Conservation (phyloP, 2,329 filamentous ascomycete genomes). For the Lachnum nothofagi region DNA sequence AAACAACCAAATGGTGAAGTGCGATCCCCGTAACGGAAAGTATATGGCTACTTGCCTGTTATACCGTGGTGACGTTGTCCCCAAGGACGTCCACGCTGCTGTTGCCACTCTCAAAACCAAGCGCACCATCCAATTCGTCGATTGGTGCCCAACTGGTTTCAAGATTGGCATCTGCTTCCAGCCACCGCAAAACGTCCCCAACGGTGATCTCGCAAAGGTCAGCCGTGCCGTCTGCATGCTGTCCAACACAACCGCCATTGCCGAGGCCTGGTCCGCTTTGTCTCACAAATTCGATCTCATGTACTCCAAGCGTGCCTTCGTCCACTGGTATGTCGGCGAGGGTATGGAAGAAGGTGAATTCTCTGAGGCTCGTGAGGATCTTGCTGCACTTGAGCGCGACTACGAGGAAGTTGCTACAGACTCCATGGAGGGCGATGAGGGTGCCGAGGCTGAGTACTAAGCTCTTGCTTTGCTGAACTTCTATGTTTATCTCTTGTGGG, state of each 20-base stretch:
- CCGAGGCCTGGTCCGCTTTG: constrained; percentile 94
- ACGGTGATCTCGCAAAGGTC: constrained; percentile 95
- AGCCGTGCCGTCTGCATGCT: constrained; percentile 99
- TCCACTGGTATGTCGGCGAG: constrained; percentile 99
- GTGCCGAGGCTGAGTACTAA: constrained; percentile 61
- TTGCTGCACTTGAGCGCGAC: constrained; percentile 94
- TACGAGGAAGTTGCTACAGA: constrained; percentile 98
- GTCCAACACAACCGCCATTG: constrained; percentile 96
- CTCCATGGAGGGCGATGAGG: constrained; percentile 82
- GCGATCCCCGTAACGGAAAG: constrained; percentile 96
- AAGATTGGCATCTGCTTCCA: constrained; percentile 99
- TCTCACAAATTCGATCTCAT: constrained; percentile 99
- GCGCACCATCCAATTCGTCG: constrained; percentile 97
- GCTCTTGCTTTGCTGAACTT: constrained; percentile 15
- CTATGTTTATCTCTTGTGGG: constrained; percentile 27
- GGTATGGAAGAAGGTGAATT: constrained; percentile 99
- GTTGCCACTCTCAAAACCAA: constrained; percentile 98
- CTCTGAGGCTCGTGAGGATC: constrained; percentile 96
- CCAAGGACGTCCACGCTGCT: constrained; percentile 88
- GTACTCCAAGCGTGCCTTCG: constrained; percentile 99
- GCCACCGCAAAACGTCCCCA: constrained; percentile 89
- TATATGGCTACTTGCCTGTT: constrained; percentile 99
- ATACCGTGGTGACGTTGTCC: constrained; percentile 97
- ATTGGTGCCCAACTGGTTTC: constrained; percentile 99
- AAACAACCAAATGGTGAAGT: constrained; percentile 99